Evolutionary conservation across 192 early-diverging fungal genomes (phyloP), one percentile per base, ranked within the genome.

Genomic region (Podila epigama): DNA sequence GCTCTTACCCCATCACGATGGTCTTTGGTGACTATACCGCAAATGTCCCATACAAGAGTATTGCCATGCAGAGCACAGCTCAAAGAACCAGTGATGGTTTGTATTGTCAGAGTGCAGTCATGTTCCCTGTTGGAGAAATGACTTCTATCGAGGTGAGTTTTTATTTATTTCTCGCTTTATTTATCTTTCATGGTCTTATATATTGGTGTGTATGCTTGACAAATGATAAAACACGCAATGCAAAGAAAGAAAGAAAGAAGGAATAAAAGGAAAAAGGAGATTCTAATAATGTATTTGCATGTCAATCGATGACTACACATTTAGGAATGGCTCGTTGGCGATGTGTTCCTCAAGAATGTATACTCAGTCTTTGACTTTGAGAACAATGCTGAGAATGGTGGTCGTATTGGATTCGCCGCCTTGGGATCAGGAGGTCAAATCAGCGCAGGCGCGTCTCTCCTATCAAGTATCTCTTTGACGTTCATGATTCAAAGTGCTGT

Each of bases 351-450:
- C 11, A 79, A 81, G 48, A 84, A 71, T 42, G 84, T 80, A 29
- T 86, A 83, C 55, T 65, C 79, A 5, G 84, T 84, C 10, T 88
- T 75, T 71, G 84, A 88, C 52, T 82, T 82, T 59, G 79, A 67
- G 20, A 79, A 54, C 16, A 72, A 65, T 58, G 62, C 70, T 13
- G 61, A 2, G 1, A 63, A 42, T 4, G 66, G 62, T 18, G 80
- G 72, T 25, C 57, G 79, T n/a, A 56, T 87, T 31, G 86, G 86
- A 5, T 79, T 87, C 12, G 86, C 86, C 7, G 4, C 16, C 7
- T 22, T 48, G 20, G 44, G 44, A 48, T 48, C 44, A 22, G 44
- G 44, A 48, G 44, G 44, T 44, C 16, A 0, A 5, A 22, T 10
- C 15, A 48, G 44, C 20, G 20, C 44, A 4, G 44, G 44, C 7